Evolutionary conservation across 1,284 basidiomycete species (phyloP).

Genomic region (Singerocomus rubriflavus): DNA sequence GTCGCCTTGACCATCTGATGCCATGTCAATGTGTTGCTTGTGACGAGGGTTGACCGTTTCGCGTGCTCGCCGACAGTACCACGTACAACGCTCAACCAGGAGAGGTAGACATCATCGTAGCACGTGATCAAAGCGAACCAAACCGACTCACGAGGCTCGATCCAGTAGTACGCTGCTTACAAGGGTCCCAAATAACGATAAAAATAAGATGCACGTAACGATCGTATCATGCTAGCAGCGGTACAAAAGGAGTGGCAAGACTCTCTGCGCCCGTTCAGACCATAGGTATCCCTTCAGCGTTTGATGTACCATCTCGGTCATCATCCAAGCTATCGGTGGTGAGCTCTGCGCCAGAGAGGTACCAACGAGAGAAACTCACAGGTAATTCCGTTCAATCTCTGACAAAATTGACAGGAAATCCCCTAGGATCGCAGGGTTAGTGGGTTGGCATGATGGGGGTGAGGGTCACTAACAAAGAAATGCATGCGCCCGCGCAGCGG

Average conservation of each 20-base stretch:
- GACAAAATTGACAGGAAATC: slow-evolving; percentile 86
- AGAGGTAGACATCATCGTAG: not conserved
- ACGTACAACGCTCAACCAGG: too few relatives aligned
- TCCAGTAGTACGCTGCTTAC: not conserved
- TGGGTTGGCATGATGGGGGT: slow-evolving; percentile 10
- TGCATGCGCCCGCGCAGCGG: slow-evolving; percentile 74
- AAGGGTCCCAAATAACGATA: slow-evolving; percentile 1
- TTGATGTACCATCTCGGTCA: slow-evolving; percentile 62
- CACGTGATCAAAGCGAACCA: slow-evolving; percentile 18
- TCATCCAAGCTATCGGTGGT: slow-evolving; percentile 59
- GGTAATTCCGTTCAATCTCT: slow-evolving; percentile 84
- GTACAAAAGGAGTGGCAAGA: slow-evolving; percentile 26
- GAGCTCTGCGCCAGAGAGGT: slow-evolving; percentile 12
- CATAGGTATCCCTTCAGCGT: slow-evolving; percentile 53
- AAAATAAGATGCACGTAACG: slow-evolving; percentile 1
- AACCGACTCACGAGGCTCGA: not conserved
- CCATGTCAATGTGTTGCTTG: slow-evolving; percentile 16
- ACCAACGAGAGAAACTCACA: slow-evolving; percentile 46
- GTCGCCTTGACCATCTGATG: slow-evolving; percentile 21
- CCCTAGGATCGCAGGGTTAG: slow-evolving; percentile 46
- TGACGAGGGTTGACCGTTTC: not conserved
- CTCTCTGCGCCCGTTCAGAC: slow-evolving; percentile 11
- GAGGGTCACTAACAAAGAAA: slow-evolving; percentile 63
- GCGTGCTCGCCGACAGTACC: not conserved
- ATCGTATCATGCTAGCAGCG: not conserved